These are phyloP conservation scores for Penicillium capsulatum DNA, from an alignment of 2,329 filamentous ascomycete species.

Conservation along the genomic window DNA sequence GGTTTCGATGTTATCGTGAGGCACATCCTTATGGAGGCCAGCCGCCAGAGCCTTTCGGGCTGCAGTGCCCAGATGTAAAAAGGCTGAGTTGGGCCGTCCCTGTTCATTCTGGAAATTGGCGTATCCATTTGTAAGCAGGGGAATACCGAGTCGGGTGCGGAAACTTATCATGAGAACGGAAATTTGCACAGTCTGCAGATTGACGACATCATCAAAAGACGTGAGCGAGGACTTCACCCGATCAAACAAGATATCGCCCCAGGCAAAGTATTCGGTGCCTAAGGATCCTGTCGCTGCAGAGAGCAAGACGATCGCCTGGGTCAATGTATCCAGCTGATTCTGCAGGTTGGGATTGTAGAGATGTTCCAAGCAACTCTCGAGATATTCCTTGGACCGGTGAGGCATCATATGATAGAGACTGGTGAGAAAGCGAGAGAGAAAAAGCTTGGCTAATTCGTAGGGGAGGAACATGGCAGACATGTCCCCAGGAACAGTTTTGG, in stretches of 20 bases:
- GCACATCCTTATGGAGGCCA: constrained; percentile 44
- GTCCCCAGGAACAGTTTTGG: constrained; percentile 22
- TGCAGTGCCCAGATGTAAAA: constrained; percentile 41
- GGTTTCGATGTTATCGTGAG: constrained; percentile 27
- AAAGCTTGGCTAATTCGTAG: constrained; percentile 35
- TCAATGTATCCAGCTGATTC: constrained; percentile 32
- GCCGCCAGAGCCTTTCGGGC: constrained; percentile 44
- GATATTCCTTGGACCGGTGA: constrained; percentile 33
- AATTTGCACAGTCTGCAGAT: constrained; percentile 44
- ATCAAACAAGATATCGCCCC: constrained; percentile 43
- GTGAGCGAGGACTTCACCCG: constrained; percentile 40
- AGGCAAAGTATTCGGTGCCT: constrained; percentile 38
- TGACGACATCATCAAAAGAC: constrained; percentile 44
- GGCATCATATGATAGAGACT: constrained; percentile 41
- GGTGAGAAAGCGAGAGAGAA: constrained; percentile 42
- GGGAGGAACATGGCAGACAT: constrained; percentile 38
- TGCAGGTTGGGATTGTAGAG: constrained; percentile 33
- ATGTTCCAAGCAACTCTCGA: constrained; percentile 34
- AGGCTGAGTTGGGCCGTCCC: constrained; percentile 43
- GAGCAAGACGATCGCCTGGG: constrained; percentile 39
- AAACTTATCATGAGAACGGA: constrained; percentile 46
- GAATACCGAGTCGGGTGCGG: not conserved
- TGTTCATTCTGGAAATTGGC: constrained; percentile 45
- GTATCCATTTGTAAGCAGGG: constrained; percentile 23
- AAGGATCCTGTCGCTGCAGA: constrained; percentile 38